Evolutionary conservation across 495 filamentous ascomycete species (phyloP).

Genomic region (Neurospora sublineolata): DNA sequence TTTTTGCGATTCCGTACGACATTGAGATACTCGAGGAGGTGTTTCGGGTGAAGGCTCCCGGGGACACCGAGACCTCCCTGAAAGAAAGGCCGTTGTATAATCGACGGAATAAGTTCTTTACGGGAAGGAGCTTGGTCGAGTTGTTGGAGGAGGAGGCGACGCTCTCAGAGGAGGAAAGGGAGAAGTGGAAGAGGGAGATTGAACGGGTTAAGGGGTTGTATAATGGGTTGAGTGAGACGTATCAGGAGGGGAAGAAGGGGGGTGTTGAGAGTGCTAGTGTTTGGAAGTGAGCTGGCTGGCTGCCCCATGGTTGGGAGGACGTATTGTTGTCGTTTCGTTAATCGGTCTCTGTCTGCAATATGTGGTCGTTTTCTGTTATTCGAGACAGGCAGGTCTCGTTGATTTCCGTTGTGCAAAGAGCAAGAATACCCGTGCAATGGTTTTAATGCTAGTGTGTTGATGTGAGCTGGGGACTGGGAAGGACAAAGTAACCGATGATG

Average conservation of each 20-base stretch:
- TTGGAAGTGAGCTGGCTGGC: constrained; percentile 21
- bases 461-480: background rate
- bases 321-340: background rate
- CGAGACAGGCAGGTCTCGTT: background rate
- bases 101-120: constrained; percentile 29
- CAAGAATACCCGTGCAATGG: background rate
- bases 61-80: constrained; percentile 15
- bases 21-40: constrained; percentile 32
- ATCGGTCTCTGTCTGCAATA: too few relatives aligned
- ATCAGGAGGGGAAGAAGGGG: constrained; percentile 23
- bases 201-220: constrained; percentile 25
- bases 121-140: constrained; percentile 24
- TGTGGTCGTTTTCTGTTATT: too few relatives aligned
- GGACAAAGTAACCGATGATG: background rate
- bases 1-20: constrained; percentile 30
- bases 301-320: background rate
- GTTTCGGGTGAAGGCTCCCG: constrained; percentile 22
- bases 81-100: constrained; percentile 26
- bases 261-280: constrained; percentile 27
- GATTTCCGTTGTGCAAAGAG: background rate
- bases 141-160: constrained; percentile 12
- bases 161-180: constrained; percentile 11
- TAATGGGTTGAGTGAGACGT: constrained; percentile 23
- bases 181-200: constrained; percentile 17
- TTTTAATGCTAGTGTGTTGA: background rate